These are phyloP conservation scores for Mycena floridula DNA, from an alignment of 768 basidiomycete species.

Conservation along the genomic window DNA sequence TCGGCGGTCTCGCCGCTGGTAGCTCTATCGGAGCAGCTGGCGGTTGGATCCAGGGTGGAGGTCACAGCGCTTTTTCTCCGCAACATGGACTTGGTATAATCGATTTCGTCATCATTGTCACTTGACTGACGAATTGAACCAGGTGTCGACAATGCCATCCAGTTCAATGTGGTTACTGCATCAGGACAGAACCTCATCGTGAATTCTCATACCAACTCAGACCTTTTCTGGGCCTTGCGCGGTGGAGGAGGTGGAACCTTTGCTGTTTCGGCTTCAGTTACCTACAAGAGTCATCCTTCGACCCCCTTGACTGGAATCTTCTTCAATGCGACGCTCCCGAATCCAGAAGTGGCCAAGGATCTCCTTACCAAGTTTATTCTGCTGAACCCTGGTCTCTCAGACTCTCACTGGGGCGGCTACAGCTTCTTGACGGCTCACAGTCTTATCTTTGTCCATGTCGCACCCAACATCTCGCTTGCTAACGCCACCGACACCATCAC, in stretches of 20 bases:
- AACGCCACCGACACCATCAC: constrained; percentile 1
- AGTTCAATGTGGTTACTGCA: neutral
- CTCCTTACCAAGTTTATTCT: neutral
- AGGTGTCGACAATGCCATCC: neutral
- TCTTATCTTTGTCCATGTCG: neutral
- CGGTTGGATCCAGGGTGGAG: constrained; percentile 29
- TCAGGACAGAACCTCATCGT: too few relatives aligned
- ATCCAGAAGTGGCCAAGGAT: neutral
- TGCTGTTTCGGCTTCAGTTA: neutral
- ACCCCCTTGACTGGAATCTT: neutral
- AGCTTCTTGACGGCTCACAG: neutral
- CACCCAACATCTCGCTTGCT: constrained; percentile 1
- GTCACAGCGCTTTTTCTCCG: constrained; percentile 22
- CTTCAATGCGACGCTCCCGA: neutral
- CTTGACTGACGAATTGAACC: too few relatives aligned
- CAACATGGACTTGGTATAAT: neutral
- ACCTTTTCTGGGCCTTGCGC: too few relatives aligned
- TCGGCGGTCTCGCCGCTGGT: constrained; percentile 20
- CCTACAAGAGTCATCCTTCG: neutral
- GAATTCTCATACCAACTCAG: too few relatives aligned
- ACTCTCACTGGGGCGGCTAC: neutral
- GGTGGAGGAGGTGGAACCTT: neutral
- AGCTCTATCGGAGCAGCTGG: constrained; percentile 27
- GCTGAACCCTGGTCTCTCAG: neutral
- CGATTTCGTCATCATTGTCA: too few relatives aligned